phyloP scores from a whole-genome alignment of 208 protist species.

The Acanthamoeba castellanii region DNA sequence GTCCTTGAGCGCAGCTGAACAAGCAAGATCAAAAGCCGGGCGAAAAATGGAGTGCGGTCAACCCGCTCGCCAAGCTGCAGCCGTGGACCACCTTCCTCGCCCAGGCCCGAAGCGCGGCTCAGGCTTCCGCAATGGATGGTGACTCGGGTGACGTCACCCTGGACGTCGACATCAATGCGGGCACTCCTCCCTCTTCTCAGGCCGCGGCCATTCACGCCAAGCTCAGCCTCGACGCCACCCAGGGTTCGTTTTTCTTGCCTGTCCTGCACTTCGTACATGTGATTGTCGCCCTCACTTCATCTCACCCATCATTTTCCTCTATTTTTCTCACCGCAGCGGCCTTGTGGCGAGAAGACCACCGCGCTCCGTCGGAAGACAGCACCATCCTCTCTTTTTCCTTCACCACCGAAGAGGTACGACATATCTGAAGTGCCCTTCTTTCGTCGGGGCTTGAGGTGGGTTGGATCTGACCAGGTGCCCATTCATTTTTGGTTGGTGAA shows the following conservation, averaged over 20 bases:
- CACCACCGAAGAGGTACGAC: background rate
- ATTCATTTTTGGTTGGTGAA: no score
- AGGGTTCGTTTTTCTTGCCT: background rate
- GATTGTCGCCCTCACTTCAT: background rate
- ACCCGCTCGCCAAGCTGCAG: constrained; percentile 1
- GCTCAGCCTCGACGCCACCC: background rate
- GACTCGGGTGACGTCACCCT: background rate
- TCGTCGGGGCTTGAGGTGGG: no score
- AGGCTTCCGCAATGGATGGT: background rate
- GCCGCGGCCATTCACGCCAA: background rate
- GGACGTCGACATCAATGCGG: background rate
- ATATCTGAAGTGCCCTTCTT: no score
- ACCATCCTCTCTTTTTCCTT: background rate
- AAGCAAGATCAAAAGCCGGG: constrained; percentile 3
- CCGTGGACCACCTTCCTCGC: background rate
- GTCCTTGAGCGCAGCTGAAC: background rate
- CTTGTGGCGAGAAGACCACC: background rate
- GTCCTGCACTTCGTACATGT: background rate
- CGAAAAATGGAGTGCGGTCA: background rate
- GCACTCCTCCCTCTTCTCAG: background rate
- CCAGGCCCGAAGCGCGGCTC: background rate
- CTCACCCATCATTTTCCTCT: background rate
- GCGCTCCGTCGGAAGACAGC: background rate
- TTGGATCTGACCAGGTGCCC: no score
- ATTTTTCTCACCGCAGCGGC: background rate